Evolutionary conservation across 371 early-diverging fungal species (phyloP), one percentile per base, ranked within the genome.

Genomic region (Mucor plumbeus): DNA sequence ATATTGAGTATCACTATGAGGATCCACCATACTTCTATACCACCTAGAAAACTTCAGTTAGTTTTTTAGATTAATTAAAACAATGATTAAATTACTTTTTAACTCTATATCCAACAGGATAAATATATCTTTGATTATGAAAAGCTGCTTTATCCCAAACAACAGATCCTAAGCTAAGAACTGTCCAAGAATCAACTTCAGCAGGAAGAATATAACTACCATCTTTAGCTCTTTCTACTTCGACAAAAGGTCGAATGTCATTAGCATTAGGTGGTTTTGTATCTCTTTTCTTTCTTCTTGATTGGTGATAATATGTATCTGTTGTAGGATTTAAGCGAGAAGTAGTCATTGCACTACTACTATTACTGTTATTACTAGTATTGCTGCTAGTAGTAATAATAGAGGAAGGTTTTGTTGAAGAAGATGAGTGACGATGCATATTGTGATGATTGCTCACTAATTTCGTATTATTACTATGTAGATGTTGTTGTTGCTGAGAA

Each of bases 101-200:
- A 4, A 86, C 81, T 31, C 75, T 85, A 77, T 92, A 96, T 6
- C 97, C 97, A 7, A 95, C 90, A n/a, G 97, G 94, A 84, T 88
- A 96, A 39, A 96, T 94, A 65, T 96, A 95, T 15, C 95, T 85
- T 63, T 93, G 91, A 58, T 90, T 93, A 65, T 96, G 96, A 74
- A 91, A 96, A 4, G 88, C 83, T 38, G 90, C 89, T 14, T 91
- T 87, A 44, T 92, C 92, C 72, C 81, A 85, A 4, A 92, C 86
- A 5, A 96, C 88, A 38, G 71, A 77, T 11, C 97, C 97, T 13
- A 94, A 78, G 39, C 59, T 69, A 13, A 87, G 69, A 26, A 96
- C 80, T 5, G 92, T 93, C 54, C 93, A 82, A 26, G 91, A 87
- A 15, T 95, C 96, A 9, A 92, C 80, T 53, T 88, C 84, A 19